A percentile compares a stretch with the other conserved stretches of the same genome.
phyloP scores from a whole-genome alignment of 2,329 filamentous ascomycete genomes.

The Claviceps digitariae region DNA sequence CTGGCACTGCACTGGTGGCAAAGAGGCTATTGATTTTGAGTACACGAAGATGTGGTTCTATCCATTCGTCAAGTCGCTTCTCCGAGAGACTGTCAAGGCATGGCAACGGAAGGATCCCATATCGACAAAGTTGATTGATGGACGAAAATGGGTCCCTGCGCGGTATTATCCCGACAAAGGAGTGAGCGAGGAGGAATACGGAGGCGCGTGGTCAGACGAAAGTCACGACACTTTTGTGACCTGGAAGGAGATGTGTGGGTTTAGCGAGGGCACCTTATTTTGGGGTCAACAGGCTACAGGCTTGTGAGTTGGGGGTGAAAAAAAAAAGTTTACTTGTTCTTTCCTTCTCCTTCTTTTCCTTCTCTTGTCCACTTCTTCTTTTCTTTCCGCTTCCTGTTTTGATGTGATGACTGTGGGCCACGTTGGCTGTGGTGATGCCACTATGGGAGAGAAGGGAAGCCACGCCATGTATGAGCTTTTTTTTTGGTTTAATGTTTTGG shows the following conservation, averaged over 20 bases:
- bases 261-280: constrained; percentile 13
- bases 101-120: constrained; percentile 13
- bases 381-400: not conserved
- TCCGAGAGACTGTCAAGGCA: constrained; percentile 15
- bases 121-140: constrained; percentile 16
- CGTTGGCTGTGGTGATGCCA: not conserved
- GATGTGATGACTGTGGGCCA: not conserved
- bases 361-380: not conserved
- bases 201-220: constrained; percentile 13
- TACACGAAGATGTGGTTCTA: constrained; percentile 26
- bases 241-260: constrained; percentile 16
- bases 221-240: constrained; percentile 12
- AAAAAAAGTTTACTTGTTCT: not conserved
- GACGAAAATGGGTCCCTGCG: constrained; percentile 16
- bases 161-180: constrained; percentile 6
- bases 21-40: constrained; percentile 18
- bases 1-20: constrained; percentile 26
- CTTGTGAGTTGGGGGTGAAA: not conserved
- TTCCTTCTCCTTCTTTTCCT: not conserved
- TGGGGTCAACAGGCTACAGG: constrained; percentile 9
- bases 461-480: not conserved
- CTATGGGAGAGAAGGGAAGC: not conserved
- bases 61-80: constrained; percentile 18
- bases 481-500: not conserved
- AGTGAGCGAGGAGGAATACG: constrained; percentile 8